Percentiles rank a stretch among this genome's conserved stretches.
Conservation (phyloP, 352 stramenopile genomes). For the Elongisporangium prolatum region DNA sequence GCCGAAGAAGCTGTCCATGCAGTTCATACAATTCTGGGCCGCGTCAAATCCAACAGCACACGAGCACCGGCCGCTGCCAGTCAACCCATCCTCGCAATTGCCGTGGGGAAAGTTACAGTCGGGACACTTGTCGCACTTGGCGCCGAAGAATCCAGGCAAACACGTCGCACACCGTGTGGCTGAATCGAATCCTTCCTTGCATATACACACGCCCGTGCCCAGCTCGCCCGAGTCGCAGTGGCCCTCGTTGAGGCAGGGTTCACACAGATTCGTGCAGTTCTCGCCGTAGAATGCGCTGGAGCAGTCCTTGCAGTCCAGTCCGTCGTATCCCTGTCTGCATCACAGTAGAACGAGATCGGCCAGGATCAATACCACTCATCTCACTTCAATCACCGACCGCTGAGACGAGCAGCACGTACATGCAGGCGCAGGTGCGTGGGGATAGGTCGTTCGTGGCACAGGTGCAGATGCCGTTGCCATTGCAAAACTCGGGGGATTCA, state of each 20-base stretch:
- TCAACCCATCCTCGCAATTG: slow-evolving; percentile 80
- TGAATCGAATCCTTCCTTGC: slow-evolving; percentile 68
- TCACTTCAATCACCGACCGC: neutral
- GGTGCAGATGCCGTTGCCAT: slow-evolving; percentile 61
- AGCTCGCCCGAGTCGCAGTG: slow-evolving; percentile 57
- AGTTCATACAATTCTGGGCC: slow-evolving; percentile 72
- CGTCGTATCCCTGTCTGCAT: slow-evolving; percentile 49
- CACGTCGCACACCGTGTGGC: slow-evolving; percentile 70
- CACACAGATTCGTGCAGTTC: slow-evolving; percentile 47
- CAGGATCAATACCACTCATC: slow-evolving; percentile 12
- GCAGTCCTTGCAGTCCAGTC: slow-evolving; percentile 71
- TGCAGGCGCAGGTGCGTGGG: slow-evolving; percentile 54
- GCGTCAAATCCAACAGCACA: slow-evolving; percentile 80
- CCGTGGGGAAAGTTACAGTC: slow-evolving; percentile 84
- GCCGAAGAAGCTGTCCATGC: slow-evolving; percentile 80
- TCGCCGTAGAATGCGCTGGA: slow-evolving; percentile 49
- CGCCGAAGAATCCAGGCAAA: slow-evolving; percentile 68
- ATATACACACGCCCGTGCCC: slow-evolving; percentile 68
- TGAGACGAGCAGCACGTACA: slow-evolving; percentile 38
- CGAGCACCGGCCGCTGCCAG: slow-evolving; percentile 75
- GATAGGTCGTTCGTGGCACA: slow-evolving; percentile 62
- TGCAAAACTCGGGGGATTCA: slow-evolving; percentile 40
- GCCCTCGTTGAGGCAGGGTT: slow-evolving; percentile 72
- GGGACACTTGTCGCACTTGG: slow-evolving; percentile 64
- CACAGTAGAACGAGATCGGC: neutral